Evolutionary conservation across 176 grass and related monocot genomes (phyloP), one percentile per base, ranked within the genome.

Genomic region (Metroxylon sagu): DNA sequence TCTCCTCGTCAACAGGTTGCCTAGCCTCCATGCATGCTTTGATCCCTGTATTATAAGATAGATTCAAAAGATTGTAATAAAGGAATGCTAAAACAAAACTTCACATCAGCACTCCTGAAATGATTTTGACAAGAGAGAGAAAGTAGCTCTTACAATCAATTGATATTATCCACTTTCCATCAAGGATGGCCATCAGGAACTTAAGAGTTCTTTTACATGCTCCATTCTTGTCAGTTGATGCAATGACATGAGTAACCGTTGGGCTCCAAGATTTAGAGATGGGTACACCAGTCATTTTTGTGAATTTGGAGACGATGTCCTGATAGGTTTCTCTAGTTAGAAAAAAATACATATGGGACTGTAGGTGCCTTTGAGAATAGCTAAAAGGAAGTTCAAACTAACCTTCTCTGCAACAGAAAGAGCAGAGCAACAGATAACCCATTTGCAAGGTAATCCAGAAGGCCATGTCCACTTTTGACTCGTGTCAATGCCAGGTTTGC

Each of bases 141-240:
- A 19, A 5, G 29, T 25, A 12, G 27, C 14, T 27, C 89, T 85
- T 90, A 96, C 92, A 96, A 56, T 96, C 65, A 0, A 96, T 51
- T 51, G 74, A 80, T 62, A 96, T 23, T 14, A 96, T 79, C 92
- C 86, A 96, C 87, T 75, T 96, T 74, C 92, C 92, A 48, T 67
- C 71, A 61, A 96, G 65, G 64, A 96, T 85, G 62, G 80, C 86
- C 86, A 90, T 96, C 68, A 96, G 76, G 74, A 82, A 85, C 72
- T 96, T 96, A 5, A 96, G 62, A 23, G 92, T 96, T 66, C 86
- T 85, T 62, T 82, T 96, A 74, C 81, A 88, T 59, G 92, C 83
- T 75, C 86, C 92, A 61, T 59, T 81, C 16, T 50, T 48, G 62
- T 90, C 65, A 19, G 80, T 90, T 60, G 86, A 88, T 66, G 92